Base-by-base conservation (phyloP, 2,329 filamentous ascomycete species). In the Ceratocystis papillata region DNA sequence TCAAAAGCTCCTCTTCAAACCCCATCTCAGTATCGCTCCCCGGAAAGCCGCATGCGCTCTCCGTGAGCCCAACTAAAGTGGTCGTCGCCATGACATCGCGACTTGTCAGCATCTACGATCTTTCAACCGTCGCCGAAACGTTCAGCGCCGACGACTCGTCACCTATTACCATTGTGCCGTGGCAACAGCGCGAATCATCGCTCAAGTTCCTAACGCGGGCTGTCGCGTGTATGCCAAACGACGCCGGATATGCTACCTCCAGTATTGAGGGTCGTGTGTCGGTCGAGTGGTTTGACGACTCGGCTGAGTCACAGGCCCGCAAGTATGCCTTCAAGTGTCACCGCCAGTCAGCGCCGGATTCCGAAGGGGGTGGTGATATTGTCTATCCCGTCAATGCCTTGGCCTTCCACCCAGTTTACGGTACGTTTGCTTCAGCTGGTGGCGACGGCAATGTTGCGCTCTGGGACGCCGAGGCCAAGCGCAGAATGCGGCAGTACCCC, bases 281-380 rank as follows among this genome's bases (percentile, higher is more conserved):
- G 0, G 94, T 99, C 0, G 94, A 99, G 76, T 97, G 92, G 90
- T 97, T 99, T 74, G 94, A 97, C 73, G 89, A 94, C 17, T 89
- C 86, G 4, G 80, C 85, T 53, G 89, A 93, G 75, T 92, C 89
- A 3, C 92, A 97, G 77, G 87, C 89, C 48, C 84, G 92, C 70
- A 97, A 96, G 76, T 99, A 97, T 75, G 94, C 94, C 15, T 99
- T 99, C 83, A 99, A 99, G 76, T 99, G 94, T 76, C 94, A 99
- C 76, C 84, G 94, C 3, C 90, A 96, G 75, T 81, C 85, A 1
- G 81, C 80, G 8, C 76, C 83, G 1, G 81, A 86, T 50, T 80
- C 81, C 8, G 82, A 82, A 48, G 75, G 68, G 37, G 74, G 78
- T 65, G 85, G 81, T 37, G 92, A 96, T 72, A 82, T 96, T 3